phyloP scores from a whole-genome alignment of 345 rosid species.

The Lagerstroemia speciosa region DNA sequence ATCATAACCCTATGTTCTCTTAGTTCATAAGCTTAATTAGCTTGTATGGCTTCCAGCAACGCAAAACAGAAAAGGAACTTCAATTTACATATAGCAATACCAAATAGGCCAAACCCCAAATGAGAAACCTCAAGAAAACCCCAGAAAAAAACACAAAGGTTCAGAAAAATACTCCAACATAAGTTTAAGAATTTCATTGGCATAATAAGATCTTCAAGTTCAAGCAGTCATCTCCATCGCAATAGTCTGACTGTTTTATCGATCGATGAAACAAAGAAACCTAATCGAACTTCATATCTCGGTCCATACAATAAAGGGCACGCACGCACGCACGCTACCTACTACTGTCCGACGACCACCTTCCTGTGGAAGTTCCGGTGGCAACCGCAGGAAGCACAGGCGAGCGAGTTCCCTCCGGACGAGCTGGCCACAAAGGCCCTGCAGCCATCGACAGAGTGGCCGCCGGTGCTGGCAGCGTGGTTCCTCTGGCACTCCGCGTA shows the following conservation, averaged over 20 bases:
- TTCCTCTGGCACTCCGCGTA: constrained; percentile 18
- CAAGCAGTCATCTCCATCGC: too few species aligned
- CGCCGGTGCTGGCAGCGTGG: constrained; percentile 11
- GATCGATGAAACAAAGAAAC: too few species aligned
- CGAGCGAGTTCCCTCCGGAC: not conserved
- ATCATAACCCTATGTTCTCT: not conserved
- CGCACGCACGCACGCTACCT: not conserved
- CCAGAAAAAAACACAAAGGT: not conserved
- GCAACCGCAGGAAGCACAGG: constrained; percentile 15
- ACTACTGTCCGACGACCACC: constrained; percentile 3
- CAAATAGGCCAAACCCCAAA: not conserved
- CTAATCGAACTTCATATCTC: too few species aligned
- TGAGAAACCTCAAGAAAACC: not conserved
- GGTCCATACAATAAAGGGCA: not conserved
- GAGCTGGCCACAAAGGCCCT: constrained; percentile 6
- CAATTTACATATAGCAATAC: not conserved
- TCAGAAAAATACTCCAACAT: not conserved
- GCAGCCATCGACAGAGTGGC: constrained; percentile 13
- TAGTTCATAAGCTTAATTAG: not conserved
- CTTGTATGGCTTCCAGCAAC: not conserved
- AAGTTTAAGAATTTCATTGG: not conserved
- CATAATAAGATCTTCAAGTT: not conserved
- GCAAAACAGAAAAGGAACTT: not conserved
- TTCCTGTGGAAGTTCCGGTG: constrained; percentile 18
- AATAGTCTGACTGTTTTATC: not conserved